Percentiles rank a stretch among this genome's conserved stretches.
These are phyloP conservation scores for Nakazawaea wyomingensis DNA, from an alignment of 805 yeast genomes.

Conservation along the genomic window DNA sequence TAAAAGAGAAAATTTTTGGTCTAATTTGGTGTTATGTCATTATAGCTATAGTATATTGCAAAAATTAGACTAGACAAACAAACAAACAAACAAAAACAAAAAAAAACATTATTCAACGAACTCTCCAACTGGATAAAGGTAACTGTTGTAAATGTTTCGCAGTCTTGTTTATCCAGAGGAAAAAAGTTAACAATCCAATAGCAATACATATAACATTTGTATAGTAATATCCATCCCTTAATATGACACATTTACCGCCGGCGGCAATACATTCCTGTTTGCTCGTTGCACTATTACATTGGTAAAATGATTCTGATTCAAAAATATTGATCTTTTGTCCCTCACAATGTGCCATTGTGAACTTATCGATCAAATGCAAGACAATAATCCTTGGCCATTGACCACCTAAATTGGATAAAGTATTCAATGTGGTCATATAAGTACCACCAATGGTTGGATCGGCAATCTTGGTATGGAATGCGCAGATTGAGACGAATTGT, in stretches of 20 bases:
- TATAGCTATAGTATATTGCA: slow-evolving; percentile 38
- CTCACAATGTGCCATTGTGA: slow-evolving; percentile 61
- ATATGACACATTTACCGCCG: slow-evolving; percentile 51
- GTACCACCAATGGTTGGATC: slow-evolving; percentile 97
- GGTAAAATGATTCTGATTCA: slow-evolving; percentile 21
- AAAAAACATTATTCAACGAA: no score
- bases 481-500: slow-evolving; percentile 90
- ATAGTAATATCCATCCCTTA: slow-evolving; percentile 78
- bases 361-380: slow-evolving; percentile 70
- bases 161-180: slow-evolving; percentile 59
- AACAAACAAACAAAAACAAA: no score
- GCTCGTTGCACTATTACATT: slow-evolving; percentile 25
- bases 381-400: slow-evolving; percentile 94
- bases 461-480: slow-evolving; percentile 93
- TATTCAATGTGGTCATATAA: slow-evolving; percentile 93
- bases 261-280: slow-evolving; percentile 45
- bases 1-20: slow-evolving; percentile 71
- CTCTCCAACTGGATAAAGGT: slow-evolving; percentile 77
- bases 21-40: slow-evolving; percentile 55
- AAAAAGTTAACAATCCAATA: slow-evolving; percentile 60
- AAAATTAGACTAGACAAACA: no score
- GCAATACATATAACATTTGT: slow-evolving; percentile 69
- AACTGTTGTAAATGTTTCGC: slow-evolving; percentile 62
- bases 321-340: slow-evolving; percentile 15
- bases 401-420: slow-evolving; percentile 90